Evolutionary conservation across 352 stramenopile genomes (phyloP).

Genomic region (Discostella stelligera): DNA sequence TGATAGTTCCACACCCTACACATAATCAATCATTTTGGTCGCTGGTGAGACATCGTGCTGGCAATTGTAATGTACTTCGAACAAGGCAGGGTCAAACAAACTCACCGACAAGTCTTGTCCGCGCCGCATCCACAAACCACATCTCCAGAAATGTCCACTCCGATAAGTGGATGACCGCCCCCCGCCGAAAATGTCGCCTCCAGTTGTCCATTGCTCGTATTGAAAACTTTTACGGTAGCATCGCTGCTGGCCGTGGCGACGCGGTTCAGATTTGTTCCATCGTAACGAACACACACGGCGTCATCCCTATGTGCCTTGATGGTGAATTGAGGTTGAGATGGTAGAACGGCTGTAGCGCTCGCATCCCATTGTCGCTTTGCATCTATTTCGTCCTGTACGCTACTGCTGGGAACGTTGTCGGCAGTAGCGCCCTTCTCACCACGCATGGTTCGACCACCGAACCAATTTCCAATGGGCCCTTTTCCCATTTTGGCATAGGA

Average conservation of each 20-base stretch:
- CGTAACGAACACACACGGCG: slow-evolving; percentile 67
- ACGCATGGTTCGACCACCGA: slow-evolving; percentile 15
- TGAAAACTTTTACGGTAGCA: slow-evolving; percentile 73
- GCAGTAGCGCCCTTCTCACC: slow-evolving; percentile 9
- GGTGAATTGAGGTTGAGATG: slow-evolving; percentile 57
- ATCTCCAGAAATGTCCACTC: slow-evolving; percentile 70
- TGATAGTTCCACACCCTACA: slow-evolving; percentile 72
- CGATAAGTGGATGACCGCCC: slow-evolving; percentile 58
- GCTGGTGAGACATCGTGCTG: neutral
- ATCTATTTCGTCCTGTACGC: slow-evolving; percentile 1
- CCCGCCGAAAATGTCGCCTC: slow-evolving; percentile 59
- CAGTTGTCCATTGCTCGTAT: slow-evolving; percentile 65
- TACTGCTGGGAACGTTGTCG: slow-evolving; percentile 1
- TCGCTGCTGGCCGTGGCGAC: slow-evolving; percentile 69
- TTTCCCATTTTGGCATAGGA: slow-evolving; percentile 39
- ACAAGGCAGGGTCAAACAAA: no score
- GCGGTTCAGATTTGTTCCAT: slow-evolving; percentile 61
- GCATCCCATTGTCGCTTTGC: slow-evolving; percentile 46
- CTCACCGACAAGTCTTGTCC: slow-evolving; percentile 71
- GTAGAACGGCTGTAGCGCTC: slow-evolving; percentile 46
- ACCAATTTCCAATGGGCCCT: slow-evolving; percentile 29
- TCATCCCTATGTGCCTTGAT: slow-evolving; percentile 70
- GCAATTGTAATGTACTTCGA: no score
- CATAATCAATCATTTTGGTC: neutral
- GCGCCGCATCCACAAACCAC: slow-evolving; percentile 66